Percentiles rank a stretch among this genome's conserved stretches.
These are phyloP conservation scores for Celoporthe dispersa DNA, from an alignment of 2,329 filamentous ascomycete species.

Conservation along the genomic window DNA sequence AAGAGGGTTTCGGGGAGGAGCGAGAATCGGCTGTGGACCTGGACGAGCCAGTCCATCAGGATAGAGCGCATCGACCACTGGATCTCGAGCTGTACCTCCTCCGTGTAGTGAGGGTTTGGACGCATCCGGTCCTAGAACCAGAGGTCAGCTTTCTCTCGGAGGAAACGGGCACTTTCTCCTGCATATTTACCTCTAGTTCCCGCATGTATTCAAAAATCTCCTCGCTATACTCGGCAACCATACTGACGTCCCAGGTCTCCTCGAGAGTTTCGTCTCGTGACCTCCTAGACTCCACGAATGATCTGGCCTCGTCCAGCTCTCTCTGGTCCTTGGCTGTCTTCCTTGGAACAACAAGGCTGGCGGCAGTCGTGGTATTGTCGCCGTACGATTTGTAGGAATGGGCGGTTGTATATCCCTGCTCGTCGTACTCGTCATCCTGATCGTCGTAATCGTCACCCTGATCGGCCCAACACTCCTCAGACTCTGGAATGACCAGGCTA, in stretches of 20 bases:
- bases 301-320: slow-evolving; percentile 71
- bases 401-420: slow-evolving; percentile 77
- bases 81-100: slow-evolving; percentile 85
- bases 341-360: slow-evolving; percentile 71
- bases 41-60: slow-evolving; percentile 96
- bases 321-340: slow-evolving; percentile 69
- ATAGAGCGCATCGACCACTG: slow-evolving; percentile 99
- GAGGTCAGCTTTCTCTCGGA: slow-evolving; percentile 34
- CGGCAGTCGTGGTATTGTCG: slow-evolving; percentile 58
- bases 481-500: slow-evolving; percentile 46
- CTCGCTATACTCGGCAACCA: slow-evolving; percentile 96
- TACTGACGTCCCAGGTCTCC: slow-evolving; percentile 90
- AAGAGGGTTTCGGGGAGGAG: slow-evolving; percentile 94
- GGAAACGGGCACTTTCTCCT: neutral
- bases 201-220: slow-evolving; percentile 96
- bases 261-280: slow-evolving; percentile 81
- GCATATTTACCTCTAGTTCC: slow-evolving; percentile 73
- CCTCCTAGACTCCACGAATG: slow-evolving; percentile 68
- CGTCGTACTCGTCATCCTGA: slow-evolving; percentile 73
- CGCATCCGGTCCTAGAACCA: slow-evolving; percentile 48
- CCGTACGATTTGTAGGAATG: slow-evolving; percentile 77
- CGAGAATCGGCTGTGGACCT: slow-evolving; percentile 90
- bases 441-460: slow-evolving; percentile 79
- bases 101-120: slow-evolving; percentile 94
- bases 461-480: slow-evolving; percentile 79